Evolutionary conservation across 768 basidiomycete genomes (phyloP).

Genomic region (Pisolithus tinctorius): DNA sequence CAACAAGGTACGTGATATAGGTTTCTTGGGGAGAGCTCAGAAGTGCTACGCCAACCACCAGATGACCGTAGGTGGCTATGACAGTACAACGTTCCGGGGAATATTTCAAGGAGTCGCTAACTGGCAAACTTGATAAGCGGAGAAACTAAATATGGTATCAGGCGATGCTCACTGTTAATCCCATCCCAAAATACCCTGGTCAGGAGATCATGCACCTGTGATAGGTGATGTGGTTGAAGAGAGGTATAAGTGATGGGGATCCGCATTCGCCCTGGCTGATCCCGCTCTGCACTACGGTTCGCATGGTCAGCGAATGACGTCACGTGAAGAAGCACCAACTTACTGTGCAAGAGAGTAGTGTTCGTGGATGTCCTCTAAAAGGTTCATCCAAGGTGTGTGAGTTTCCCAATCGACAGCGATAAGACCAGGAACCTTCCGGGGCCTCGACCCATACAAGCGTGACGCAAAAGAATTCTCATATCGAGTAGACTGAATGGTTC

Average conservation of each 20-base stretch:
- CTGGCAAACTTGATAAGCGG: slow-evolving; percentile 29
- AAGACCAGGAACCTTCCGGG: slow-evolving; percentile 24
- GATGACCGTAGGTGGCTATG: slow-evolving; percentile 60
- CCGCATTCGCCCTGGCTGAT: slow-evolving; percentile 32
- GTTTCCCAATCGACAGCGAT: slow-evolving; percentile 72
- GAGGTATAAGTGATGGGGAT: slow-evolving; percentile 60
- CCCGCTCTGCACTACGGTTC: slow-evolving; percentile 46
- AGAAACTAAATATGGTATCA: neutral
- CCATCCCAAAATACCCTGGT: slow-evolving; percentile 69
- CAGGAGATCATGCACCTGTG: slow-evolving; percentile 68
- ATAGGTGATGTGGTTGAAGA: slow-evolving; percentile 52
- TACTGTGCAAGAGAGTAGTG: slow-evolving; percentile 62
- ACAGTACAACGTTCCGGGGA: slow-evolving; percentile 68
- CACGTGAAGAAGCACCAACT: slow-evolving; percentile 18
- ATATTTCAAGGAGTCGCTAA: slow-evolving; percentile 63
- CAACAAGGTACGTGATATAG: slow-evolving; percentile 78
- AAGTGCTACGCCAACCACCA: slow-evolving; percentile 72
- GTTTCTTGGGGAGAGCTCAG: slow-evolving; percentile 74
- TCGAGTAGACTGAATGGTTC: slow-evolving; percentile 52
- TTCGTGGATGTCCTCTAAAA: slow-evolving; percentile 65
- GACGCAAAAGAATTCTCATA: slow-evolving; percentile 62
- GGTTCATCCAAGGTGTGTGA: slow-evolving; percentile 62
- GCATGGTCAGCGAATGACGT: neutral
- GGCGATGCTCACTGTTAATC: slow-evolving; percentile 50
- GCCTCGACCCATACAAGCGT: slow-evolving; percentile 43